phyloP scores from a whole-genome alignment of 495 filamentous ascomycete species.

The Penicillium odoratum region DNA sequence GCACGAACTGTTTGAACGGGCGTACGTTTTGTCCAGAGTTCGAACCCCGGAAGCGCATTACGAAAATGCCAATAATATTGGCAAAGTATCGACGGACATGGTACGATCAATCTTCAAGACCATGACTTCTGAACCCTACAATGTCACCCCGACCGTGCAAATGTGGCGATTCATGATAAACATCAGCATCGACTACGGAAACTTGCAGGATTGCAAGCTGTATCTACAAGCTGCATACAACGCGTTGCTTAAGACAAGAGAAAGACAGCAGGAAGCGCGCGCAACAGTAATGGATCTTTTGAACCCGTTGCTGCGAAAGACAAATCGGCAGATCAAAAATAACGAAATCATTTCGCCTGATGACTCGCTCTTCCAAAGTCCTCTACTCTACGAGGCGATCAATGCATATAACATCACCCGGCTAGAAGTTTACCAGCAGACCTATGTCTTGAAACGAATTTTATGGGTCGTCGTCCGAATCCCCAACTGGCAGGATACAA shows the following conservation, averaged over 20 bases:
- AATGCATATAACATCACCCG: conserved; percentile 39
- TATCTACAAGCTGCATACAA: conserved; percentile 35
- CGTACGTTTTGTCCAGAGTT: conserved; percentile 50
- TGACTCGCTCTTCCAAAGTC: conserved; percentile 20
- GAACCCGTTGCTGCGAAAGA: conserved; percentile 8
- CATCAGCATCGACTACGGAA: conserved; percentile 17
- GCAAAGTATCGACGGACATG: conserved; percentile 40
- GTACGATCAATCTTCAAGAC: conserved; percentile 51
- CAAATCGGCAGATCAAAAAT: background rate
- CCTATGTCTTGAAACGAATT: conserved; percentile 17
- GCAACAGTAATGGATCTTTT: conserved; percentile 28
- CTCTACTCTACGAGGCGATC: conserved; percentile 37
- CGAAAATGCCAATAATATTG: conserved; percentile 7
- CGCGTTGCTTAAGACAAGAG: conserved; percentile 30
- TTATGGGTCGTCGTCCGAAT: conserved; percentile 5
- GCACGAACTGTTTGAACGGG: conserved; percentile 59
- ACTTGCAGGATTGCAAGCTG: conserved; percentile 21
- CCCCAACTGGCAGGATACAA: conserved; percentile 22
- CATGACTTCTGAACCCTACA: conserved; percentile 59
- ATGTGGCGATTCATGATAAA: conserved; percentile 55
- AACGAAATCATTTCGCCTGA: background rate
- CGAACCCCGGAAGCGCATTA: conserved; percentile 20
- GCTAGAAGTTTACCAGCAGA: conserved; percentile 35
- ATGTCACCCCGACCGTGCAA: conserved; percentile 52
- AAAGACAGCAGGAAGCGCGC: conserved; percentile 27